phyloP scores from a whole-genome alignment of 2,329 filamentous ascomycete genomes.

The Podosphaera aphanis region DNA sequence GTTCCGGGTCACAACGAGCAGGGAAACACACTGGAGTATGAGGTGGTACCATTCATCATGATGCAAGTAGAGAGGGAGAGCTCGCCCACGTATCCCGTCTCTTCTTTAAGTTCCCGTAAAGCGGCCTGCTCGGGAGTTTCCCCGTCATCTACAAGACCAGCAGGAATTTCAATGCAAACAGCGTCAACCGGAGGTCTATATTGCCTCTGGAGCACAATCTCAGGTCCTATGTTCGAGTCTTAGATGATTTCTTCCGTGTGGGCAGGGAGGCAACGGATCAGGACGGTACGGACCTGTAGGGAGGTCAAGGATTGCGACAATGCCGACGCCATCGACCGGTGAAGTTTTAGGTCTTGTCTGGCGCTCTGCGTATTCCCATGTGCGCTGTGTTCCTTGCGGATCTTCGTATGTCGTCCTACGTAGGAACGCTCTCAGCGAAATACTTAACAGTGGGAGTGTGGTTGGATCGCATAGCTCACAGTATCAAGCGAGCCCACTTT shows the following conservation, averaged over 20 bases:
- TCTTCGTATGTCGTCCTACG: conserved; percentile 39
- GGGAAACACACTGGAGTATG: conserved; percentile 1
- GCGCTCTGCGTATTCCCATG: conserved; percentile 54
- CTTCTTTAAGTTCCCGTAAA: conserved; percentile 39
- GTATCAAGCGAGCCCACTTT: conserved; percentile 34
- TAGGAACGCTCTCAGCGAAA: conserved; percentile 1
- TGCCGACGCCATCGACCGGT: conserved; percentile 49
- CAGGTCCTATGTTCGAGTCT: conserved; percentile 15
- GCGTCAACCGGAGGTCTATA: conserved; percentile 37
- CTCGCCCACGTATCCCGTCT: conserved; percentile 40
- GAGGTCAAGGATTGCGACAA: conserved; percentile 42
- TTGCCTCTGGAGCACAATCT: conserved; percentile 42
- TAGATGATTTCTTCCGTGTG: not conserved
- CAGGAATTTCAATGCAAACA: conserved; percentile 39
- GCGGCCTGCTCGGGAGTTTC: conserved; percentile 38
- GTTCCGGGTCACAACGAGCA: not conserved
- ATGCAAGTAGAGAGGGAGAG: conserved; percentile 34
- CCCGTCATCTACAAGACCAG: conserved; percentile 36
- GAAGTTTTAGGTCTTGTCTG: conserved; percentile 36
- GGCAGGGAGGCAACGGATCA: not conserved
- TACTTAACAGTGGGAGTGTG: not conserved
- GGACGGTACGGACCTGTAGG: conserved; percentile 18
- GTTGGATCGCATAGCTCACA: conserved; percentile 17
- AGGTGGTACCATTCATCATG: conserved; percentile 32
- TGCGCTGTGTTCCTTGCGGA: conserved; percentile 30